phyloP scores from a whole-genome alignment of 441 rosid genomes.

The Manihot esculenta region DNA sequence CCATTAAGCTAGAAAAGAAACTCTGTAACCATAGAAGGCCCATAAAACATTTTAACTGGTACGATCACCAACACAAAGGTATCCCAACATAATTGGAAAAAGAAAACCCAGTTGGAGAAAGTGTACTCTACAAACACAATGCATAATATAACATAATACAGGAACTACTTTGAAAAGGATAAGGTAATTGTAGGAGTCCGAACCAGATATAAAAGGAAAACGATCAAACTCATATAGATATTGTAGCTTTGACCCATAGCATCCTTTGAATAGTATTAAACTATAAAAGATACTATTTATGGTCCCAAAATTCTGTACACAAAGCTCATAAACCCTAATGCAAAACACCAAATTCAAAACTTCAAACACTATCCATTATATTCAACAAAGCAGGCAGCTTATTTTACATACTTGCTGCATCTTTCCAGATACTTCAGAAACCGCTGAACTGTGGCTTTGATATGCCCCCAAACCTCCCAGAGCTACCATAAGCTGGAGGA shows the following conservation, averaged over 20 bases:
- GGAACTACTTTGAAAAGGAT: background rate
- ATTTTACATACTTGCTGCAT: constrained; percentile 17
- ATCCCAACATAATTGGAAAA: background rate
- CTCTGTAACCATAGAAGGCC: no score
- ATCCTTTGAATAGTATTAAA: background rate
- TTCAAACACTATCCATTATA: background rate
- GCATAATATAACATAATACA: background rate
- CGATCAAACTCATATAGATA: background rate
- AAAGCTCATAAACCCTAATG: background rate
- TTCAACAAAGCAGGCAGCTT: constrained; percentile 6
- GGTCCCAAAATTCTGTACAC: constrained; percentile 5
- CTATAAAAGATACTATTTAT: background rate
- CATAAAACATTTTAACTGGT: no score
- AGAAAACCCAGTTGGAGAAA: background rate
- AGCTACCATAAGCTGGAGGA: constrained; percentile 45
- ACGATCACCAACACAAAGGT: background rate
- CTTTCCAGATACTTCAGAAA: constrained; percentile 26
- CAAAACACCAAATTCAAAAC: background rate
- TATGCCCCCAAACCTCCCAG: constrained; percentile 45
- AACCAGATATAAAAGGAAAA: background rate
- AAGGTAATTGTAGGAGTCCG: background rate
- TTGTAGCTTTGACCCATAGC: background rate
- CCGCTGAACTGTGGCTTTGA: constrained; percentile 52
- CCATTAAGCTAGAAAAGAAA: no score
- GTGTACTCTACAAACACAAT: background rate